These are phyloP conservation scores for Cenchrus americanus DNA, from an alignment of 176 grass and related monocot genomes.

Conservation along the genomic window DNA sequence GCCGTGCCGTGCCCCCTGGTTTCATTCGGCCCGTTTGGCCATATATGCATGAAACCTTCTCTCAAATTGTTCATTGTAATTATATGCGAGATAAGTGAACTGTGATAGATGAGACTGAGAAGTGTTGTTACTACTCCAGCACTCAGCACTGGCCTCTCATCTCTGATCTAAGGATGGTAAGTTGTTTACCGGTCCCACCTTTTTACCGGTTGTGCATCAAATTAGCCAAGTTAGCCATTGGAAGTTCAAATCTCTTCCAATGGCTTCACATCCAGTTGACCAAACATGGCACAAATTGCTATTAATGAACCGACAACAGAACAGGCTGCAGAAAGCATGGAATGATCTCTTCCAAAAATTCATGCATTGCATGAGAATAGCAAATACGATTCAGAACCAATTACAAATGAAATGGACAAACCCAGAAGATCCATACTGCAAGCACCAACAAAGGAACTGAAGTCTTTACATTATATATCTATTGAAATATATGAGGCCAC, in stretches of 20 bases:
- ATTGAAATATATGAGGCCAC: constrained; percentile 18
- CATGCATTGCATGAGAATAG: neutral
- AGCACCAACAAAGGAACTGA: constrained; percentile 11
- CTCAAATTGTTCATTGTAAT: no score
- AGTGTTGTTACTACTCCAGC: no score
- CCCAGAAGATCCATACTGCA: neutral
- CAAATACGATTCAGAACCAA: neutral
- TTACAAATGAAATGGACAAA: constrained; percentile 16
- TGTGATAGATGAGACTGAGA: no score
- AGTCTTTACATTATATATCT: neutral
- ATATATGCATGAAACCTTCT: no score
- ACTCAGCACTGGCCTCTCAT: no score
- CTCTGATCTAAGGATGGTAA: no score
- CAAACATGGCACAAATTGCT: neutral
- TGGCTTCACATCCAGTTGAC: no score
- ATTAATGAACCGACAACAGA: neutral
- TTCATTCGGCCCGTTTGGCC: no score
- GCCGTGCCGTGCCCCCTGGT: no score
- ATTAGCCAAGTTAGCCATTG: neutral
- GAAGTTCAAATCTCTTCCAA: neutral
- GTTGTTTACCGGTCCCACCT: no score
- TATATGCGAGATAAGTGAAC: no score
- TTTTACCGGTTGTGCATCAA: neutral
- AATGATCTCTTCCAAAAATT: neutral
- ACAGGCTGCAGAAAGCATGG: neutral